A percentile compares a stretch with the other conserved stretches of the same genome.
Conservation (phyloP, 495 filamentous ascomycete species). For the Beverwykella pulmonaria region DNA sequence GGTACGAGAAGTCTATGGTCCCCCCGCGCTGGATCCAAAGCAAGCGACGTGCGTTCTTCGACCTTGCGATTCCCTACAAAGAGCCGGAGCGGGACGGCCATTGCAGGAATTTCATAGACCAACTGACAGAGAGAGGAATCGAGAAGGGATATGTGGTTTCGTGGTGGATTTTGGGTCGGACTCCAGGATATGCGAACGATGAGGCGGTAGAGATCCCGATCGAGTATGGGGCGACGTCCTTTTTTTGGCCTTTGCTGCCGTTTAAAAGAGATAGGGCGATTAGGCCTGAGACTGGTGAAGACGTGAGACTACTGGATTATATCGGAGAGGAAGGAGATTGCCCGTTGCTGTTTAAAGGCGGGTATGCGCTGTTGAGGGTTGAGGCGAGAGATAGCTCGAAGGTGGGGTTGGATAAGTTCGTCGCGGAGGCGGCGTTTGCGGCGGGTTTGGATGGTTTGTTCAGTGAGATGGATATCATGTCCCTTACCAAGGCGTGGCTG, state of each 20-base stretch:
- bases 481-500: not conserved
- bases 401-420: not conserved
- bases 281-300: not conserved
- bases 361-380: not conserved
- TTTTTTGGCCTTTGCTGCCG: conserved; percentile 1
- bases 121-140: not conserved
- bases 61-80: not conserved
- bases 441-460: not conserved
- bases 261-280: conserved; percentile 8
- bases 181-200: not conserved
- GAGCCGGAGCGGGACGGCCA: not conserved
- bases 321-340: not conserved
- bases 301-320: not conserved
- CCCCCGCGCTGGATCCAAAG: conserved; percentile 3
- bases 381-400: not conserved
- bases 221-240: conserved; percentile 1
- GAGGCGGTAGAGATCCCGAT: not conserved
- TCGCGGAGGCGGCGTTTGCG: not conserved
- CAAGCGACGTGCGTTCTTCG: conserved; percentile 16
- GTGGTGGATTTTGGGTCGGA: not conserved
- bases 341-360: not conserved
- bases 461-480: not conserved
- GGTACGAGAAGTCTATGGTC: not conserved
- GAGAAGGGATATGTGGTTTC: not conserved
- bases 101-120: not conserved